Evolutionary conservation across 1,284 basidiomycete genomes (phyloP), one percentile per base, ranked within the genome.

Genomic region (Ganoderma meredithae): DNA sequence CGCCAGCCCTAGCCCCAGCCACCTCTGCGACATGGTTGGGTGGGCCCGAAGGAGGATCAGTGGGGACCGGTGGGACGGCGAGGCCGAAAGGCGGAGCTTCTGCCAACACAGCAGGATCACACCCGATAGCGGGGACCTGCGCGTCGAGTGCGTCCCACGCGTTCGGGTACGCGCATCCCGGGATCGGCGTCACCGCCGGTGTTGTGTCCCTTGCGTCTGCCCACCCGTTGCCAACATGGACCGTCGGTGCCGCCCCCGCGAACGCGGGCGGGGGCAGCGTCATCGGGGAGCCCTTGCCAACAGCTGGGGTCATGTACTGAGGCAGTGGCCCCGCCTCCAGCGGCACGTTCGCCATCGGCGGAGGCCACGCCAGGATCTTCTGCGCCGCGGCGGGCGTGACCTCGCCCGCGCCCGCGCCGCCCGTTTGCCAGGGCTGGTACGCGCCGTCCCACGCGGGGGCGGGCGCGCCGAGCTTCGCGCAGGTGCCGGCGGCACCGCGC

Each of bases 371-470:
- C 17, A 77, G 73, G 77, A 86, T 90, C 8, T 76, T 74, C 13
- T 82, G 76, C 0, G 84, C 81, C 53, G 83, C 84, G 33, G 82
- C 76, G 15, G 90, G 76, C 1, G 83, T 78, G 66, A 93, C 86
- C 1, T 82, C 83, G 8, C 89, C 90, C 62, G 93, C 90, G 13
- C 90, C 91, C 39, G 85, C 80, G n/a, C 92, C 94, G 65, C 95
- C 95, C 0, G 93, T 95, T 78, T 92, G 90, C 85, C 91, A 95
- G 6, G 88, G 69, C 75, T 84, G 75, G 82, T 88, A 91, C 0
- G 83, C 82, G 8, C 89, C 89, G 73, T 83, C 77, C 75, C 92
- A 95, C 8, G 81, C 72, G 60, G 79, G 77, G 12, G 78, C 76
- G 13, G 79, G 75, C 2, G 85, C 84, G 40, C 88, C 84, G 60